Conservation (phyloP, 1,284 basidiomycete species). For the Tylopilus sp. region DNA sequence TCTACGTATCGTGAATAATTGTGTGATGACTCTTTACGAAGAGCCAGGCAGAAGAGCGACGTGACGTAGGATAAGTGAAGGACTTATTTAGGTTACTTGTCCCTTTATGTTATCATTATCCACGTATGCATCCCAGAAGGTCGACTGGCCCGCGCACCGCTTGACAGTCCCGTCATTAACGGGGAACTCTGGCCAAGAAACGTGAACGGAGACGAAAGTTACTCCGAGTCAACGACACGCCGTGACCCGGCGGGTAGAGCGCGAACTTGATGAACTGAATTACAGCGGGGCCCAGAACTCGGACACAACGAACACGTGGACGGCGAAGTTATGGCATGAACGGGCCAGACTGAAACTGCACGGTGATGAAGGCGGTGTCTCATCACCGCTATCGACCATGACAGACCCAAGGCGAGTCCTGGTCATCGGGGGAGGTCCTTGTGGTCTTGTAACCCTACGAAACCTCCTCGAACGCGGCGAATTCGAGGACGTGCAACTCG, state of each 20-base stretch:
- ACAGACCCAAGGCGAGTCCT: slow-evolving; percentile 34
- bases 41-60: too few species aligned
- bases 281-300: background rate
- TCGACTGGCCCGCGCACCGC: too few species aligned
- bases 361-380: slow-evolving; percentile 6
- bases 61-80: too few species aligned
- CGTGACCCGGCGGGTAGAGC: background rate
- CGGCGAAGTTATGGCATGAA: background rate
- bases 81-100: too few species aligned
- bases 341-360: background rate
- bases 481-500: slow-evolving; percentile 42
- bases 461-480: slow-evolving; percentile 41
- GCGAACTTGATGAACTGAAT: background rate
- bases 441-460: slow-evolving; percentile 45
- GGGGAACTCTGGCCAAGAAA: background rate
- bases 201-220: too few species aligned
- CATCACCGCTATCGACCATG: slow-evolving; percentile 7
- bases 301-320: background rate
- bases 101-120: too few species aligned
- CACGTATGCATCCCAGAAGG: too few species aligned
- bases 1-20: too few species aligned
- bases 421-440: slow-evolving; percentile 46
- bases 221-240: background rate
- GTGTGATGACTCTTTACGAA: too few species aligned
- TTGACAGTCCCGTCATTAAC: background rate